A percentile compares a stretch with the other conserved stretches of the same genome.
phyloP scores from a whole-genome alignment of 2,329 filamentous ascomycete species.

The Thielaviopsis euricoi region DNA sequence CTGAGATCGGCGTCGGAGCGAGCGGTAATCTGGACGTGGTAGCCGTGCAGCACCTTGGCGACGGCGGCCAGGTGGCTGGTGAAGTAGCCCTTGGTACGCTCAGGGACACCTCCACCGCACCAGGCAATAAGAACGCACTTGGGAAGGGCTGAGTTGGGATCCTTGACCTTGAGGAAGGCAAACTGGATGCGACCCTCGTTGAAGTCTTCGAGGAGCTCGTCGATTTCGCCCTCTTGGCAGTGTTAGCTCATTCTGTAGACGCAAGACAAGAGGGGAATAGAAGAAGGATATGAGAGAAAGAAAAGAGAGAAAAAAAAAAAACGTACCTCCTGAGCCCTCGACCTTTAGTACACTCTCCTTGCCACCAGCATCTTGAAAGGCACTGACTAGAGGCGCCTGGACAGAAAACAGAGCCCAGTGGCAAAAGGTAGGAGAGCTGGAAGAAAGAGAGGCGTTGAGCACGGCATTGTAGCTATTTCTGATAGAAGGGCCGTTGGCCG shows the following conservation, averaged over 20 bases:
- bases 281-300: too few species aligned
- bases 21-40: constrained; percentile 94
- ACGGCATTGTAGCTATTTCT: constrained; percentile 58
- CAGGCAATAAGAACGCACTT: constrained; percentile 91
- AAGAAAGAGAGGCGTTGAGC: constrained; percentile 34
- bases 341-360: constrained; percentile 96
- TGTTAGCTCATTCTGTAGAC: background rate
- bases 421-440: constrained; percentile 62
- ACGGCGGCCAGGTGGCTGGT: constrained; percentile 84
- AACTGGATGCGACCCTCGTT: constrained; percentile 95
- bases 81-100: constrained; percentile 96
- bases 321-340: constrained; percentile 67
- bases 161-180: constrained; percentile 90
- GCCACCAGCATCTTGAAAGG: constrained; percentile 69
- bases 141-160: constrained; percentile 74
- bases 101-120: constrained; percentile 96
- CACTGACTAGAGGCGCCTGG: constrained; percentile 77
- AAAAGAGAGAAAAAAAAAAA: background rate
- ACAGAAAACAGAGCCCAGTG: constrained; percentile 94
- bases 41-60: constrained; percentile 84
- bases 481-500: constrained; percentile 66
- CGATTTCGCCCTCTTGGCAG: constrained; percentile 64
- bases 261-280: background rate
- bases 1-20: constrained; percentile 80
- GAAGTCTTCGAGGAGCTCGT: constrained; percentile 86